Percentiles rank a stretch among this genome's conserved stretches.
Conservation (phyloP, 106 monocot genomes). For the Ottelia alismoides region DNA sequence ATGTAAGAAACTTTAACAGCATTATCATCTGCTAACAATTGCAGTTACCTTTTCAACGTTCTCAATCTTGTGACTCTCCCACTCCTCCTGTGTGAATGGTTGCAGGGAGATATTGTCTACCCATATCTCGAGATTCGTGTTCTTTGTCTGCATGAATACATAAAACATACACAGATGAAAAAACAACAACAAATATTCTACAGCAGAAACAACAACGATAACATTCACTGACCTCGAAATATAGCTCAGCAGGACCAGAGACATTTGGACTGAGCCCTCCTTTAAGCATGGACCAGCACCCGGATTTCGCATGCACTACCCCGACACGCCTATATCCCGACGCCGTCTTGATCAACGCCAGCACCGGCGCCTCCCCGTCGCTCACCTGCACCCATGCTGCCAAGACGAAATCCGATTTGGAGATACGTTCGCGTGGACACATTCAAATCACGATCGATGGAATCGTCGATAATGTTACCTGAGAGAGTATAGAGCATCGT, state of each 20-base stretch:
- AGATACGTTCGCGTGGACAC: too few relatives aligned
- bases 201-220: too few relatives aligned
- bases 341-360: conserved; percentile 22
- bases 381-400: conserved; percentile 12
- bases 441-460: too few relatives aligned
- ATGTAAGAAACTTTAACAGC: too few relatives aligned
- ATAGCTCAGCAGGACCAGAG: conserved; percentile 31
- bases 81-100: conserved; percentile 53
- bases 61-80: conserved; percentile 44
- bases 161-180: too few relatives aligned
- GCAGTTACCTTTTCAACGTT: conserved; percentile 41
- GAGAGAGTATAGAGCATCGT: conserved; percentile 51
- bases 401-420: neutral
- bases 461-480: conserved; percentile 19
- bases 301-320: conserved; percentile 27
- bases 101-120: conserved; percentile 71
- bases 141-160: too few relatives aligned
- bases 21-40: too few relatives aligned
- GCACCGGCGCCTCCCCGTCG: conserved; percentile 18
- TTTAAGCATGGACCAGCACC: conserved; percentile 78
- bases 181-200: too few relatives aligned
- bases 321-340: conserved; percentile 14
- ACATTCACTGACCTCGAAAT: conserved; percentile 71
- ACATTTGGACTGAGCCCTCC: conserved; percentile 40
- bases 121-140: conserved; percentile 43